Percentiles rank a stretch among this genome's conserved stretches.
Evolutionary conservation across 1,139 yeast species (phyloP).

Genomic region (Sugiyamaella grinbergsii): DNA sequence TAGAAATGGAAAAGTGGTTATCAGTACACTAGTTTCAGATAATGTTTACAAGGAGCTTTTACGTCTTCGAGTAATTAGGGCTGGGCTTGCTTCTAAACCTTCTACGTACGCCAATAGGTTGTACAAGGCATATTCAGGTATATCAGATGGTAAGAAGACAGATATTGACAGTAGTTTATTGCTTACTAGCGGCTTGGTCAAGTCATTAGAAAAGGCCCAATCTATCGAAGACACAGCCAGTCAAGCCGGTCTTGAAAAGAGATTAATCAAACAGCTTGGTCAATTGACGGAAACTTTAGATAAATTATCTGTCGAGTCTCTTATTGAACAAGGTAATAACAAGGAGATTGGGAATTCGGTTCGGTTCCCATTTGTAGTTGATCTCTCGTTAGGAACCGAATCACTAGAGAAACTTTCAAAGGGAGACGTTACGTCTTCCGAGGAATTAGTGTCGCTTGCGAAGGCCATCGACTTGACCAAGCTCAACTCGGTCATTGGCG

Average conservation of each 20-base stretch:
- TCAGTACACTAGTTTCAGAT: conserved; percentile 10
- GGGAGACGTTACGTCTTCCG: neutral
- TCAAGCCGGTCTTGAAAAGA: neutral
- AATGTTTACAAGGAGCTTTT: conserved; percentile 14
- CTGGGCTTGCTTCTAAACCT: conserved; percentile 3
- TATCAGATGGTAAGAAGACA: neutral
- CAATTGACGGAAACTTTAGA: conserved; percentile 4
- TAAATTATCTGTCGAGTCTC: neutral
- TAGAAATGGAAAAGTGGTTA: conserved; percentile 1
- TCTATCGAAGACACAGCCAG: conserved; percentile 4
- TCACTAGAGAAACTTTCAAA: conserved; percentile 7
- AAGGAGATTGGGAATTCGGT: conserved; percentile 6
- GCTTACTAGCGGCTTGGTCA: conserved; percentile 4
- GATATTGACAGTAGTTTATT: neutral
- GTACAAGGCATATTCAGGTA: conserved; percentile 1
- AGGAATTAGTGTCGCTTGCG: neutral
- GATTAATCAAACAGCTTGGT: neutral
- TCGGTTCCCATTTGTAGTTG: conserved; percentile 15
- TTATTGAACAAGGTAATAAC: conserved; percentile 1
- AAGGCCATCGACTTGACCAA: conserved; percentile 5
- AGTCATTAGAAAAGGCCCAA: neutral
- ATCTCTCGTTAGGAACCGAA: conserved; percentile 11
- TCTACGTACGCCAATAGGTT: neutral
- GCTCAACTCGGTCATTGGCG: conserved; percentile 1
- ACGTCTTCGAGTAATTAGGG: conserved; percentile 13